These are phyloP conservation scores for Prinsepia uniflora DNA, from an alignment of 306 rosid species.

Conservation along the genomic window DNA sequence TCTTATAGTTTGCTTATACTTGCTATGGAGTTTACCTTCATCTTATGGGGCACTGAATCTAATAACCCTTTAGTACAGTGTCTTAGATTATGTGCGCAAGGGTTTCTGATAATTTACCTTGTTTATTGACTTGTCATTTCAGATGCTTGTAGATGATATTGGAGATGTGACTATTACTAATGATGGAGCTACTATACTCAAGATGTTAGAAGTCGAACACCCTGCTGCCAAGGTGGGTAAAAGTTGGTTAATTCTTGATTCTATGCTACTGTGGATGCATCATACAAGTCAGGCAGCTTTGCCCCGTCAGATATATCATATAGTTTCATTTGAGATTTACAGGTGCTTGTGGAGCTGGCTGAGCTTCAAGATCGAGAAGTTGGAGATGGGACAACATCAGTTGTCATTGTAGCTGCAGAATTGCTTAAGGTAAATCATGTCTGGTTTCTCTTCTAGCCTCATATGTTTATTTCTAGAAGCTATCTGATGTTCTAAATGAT, in stretches of 20 bases:
- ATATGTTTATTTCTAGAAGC: not conserved
- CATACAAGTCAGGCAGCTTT: no score
- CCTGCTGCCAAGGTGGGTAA: constrained; percentile 60
- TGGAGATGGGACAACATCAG: constrained; percentile 98
- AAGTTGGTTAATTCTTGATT: no score
- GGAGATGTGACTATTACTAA: constrained; percentile 93
- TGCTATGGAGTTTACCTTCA: not conserved
- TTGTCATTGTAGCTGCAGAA: constrained; percentile 91
- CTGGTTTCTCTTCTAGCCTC: not conserved
- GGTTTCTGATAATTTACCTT: not conserved
- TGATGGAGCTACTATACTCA: constrained; percentile 93
- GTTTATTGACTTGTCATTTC: constrained; percentile 17
- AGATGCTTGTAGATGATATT: constrained; percentile 95
- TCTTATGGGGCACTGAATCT: not conserved
- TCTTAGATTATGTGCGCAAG: not conserved
- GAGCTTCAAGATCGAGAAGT: constrained; percentile 93
- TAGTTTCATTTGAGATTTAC: no score
- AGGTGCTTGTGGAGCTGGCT: constrained; percentile 91
- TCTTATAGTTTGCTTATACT: not conserved
- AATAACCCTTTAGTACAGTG: not conserved
- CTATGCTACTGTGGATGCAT: no score
- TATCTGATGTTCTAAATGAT: constrained; percentile 5
- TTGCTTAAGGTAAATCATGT: constrained; percentile 58
- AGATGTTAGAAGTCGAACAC: constrained; percentile 95
- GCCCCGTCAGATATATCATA: no score